A percentile compares a stretch with the other conserved stretches of the same genome.
Conservation (phyloP, 805 yeast genomes). For the Myxozyma mucilagina region DNA sequence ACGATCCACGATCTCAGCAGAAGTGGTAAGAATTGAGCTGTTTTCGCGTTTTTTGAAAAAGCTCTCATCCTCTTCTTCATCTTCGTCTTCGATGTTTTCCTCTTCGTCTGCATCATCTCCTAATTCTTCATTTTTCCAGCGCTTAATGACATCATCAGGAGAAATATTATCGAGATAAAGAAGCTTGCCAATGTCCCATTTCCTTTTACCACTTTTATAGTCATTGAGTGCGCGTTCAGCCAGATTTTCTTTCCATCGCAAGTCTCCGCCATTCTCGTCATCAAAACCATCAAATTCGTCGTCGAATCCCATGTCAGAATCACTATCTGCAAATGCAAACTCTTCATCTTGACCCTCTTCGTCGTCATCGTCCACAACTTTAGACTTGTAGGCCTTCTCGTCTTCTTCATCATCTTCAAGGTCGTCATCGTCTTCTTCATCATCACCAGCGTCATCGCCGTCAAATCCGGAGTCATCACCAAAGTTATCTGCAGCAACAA, state of each 20-base stretch:
- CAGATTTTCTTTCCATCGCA: constrained; percentile 40
- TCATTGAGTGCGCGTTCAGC: constrained; percentile 60
- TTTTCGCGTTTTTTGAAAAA: constrained; percentile 39
- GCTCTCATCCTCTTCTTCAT: constrained; percentile 34
- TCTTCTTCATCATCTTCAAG: constrained; percentile 22
- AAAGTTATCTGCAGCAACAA: constrained; percentile 13
- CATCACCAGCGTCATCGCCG: constrained; percentile 43
- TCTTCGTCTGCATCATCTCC: constrained; percentile 46
- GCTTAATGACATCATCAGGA: constrained; percentile 67
- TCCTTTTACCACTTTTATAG: constrained; percentile 52
- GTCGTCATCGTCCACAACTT: constrained; percentile 19
- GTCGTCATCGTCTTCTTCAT: constrained; percentile 24
- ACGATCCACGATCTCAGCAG: constrained; percentile 25
- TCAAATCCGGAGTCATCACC: constrained; percentile 37
- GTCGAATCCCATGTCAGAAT: constrained; percentile 47
- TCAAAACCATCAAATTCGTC: constrained; percentile 46
- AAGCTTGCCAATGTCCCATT: constrained; percentile 79
- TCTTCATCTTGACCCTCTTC: constrained; percentile 49
- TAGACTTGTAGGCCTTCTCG: neutral
- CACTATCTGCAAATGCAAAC: constrained; percentile 48
- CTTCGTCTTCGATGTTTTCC: constrained; percentile 30
- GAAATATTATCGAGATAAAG: constrained; percentile 76
- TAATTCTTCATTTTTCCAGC: constrained; percentile 60
- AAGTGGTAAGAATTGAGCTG: constrained; percentile 20
- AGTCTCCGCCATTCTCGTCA: constrained; percentile 41